A percentile compares a stretch with the other conserved stretches of the same genome.
Evolutionary conservation across 2,329 filamentous ascomycete species (phyloP).

Genomic region (Elsinoe ampelina): DNA sequence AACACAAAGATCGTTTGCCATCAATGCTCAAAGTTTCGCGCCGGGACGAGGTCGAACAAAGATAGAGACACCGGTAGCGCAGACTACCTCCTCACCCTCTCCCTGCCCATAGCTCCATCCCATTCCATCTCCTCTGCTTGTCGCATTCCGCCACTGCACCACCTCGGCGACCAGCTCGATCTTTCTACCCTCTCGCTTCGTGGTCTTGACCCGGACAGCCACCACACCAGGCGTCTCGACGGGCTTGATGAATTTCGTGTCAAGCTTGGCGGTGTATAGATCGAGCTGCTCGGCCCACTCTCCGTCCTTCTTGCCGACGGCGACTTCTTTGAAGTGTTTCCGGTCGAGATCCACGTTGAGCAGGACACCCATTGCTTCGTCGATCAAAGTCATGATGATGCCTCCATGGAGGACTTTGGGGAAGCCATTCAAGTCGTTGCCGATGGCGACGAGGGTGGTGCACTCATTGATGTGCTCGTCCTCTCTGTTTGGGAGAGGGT

Average conservation of each 20-base stretch:
- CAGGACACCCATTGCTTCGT: conserved; percentile 48
- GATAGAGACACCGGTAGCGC: conserved; percentile 46
- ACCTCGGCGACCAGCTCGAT: conserved; percentile 12
- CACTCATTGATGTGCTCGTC: conserved; percentile 27
- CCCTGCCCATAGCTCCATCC: conserved; percentile 26
- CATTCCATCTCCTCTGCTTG: background rate
- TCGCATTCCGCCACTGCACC: conserved; percentile 12
- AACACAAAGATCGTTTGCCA: no score
- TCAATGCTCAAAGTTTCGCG: no score
- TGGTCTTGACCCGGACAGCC: conserved; percentile 37
- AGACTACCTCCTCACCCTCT: conserved; percentile 39
- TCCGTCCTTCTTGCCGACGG: conserved; percentile 17
- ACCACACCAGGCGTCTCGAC: conserved; percentile 43
- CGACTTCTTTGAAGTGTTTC: conserved; percentile 15
- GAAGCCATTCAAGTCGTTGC: conserved; percentile 46
- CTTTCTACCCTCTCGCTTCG: conserved; percentile 11
- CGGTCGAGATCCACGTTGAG: conserved; percentile 35
- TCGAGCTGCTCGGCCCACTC: conserved; percentile 21
- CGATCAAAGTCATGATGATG: conserved; percentile 48
- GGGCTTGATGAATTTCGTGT: conserved; percentile 46
- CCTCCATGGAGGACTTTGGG: conserved; percentile 48
- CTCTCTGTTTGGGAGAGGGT: conserved; percentile 29
- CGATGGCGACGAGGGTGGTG: conserved; percentile 37
- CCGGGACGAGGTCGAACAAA: conserved; percentile 30
- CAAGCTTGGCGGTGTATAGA: conserved; percentile 46